phyloP scores from a whole-genome alignment of 192 early-diverging fungal genomes.

The Diversispora epigaea region DNA sequence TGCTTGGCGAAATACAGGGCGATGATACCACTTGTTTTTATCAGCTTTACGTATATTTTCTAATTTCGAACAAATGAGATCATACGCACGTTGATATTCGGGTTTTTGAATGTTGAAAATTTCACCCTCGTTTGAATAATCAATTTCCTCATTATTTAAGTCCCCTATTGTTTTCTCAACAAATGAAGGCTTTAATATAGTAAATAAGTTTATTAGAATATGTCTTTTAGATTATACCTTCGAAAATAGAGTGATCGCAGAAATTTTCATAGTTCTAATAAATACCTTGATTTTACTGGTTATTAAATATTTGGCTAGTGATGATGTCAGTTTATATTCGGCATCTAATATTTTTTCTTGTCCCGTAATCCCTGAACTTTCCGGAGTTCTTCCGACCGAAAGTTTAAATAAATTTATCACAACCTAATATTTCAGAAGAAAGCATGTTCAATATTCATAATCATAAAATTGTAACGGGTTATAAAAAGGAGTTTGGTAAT shows the following conservation, averaged over 20 bases:
- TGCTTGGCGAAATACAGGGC: conserved; percentile 62
- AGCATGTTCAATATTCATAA: neutral
- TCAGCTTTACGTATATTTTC: conserved; percentile 57
- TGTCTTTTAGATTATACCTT: neutral
- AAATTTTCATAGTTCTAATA: neutral
- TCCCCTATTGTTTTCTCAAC: conserved; percentile 31
- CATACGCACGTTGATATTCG: conserved; percentile 44
- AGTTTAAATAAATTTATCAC: conserved; percentile 43
- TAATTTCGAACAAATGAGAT: conserved; percentile 39
- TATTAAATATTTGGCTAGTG: conserved; percentile 55
- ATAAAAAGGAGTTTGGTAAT: neutral
- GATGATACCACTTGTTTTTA: conserved; percentile 71
- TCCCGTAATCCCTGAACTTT: conserved; percentile 41
- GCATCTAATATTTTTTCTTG: conserved; percentile 66
- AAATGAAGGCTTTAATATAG: conserved; percentile 13
- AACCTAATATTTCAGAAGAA: conserved; percentile 30
- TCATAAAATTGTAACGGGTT: neutral
- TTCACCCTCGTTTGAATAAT: neutral
- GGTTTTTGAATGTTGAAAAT: conserved; percentile 23
- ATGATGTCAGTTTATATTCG: conserved; percentile 55
- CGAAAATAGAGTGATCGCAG: neutral
- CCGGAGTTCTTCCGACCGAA: conserved; percentile 38
- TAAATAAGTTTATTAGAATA: neutral
- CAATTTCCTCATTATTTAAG: conserved; percentile 21
- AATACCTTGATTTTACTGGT: conserved; percentile 51